These are phyloP conservation scores for Termitomyces sp. DNA, from an alignment of 768 basidiomycete species.

Conservation along the genomic window DNA sequence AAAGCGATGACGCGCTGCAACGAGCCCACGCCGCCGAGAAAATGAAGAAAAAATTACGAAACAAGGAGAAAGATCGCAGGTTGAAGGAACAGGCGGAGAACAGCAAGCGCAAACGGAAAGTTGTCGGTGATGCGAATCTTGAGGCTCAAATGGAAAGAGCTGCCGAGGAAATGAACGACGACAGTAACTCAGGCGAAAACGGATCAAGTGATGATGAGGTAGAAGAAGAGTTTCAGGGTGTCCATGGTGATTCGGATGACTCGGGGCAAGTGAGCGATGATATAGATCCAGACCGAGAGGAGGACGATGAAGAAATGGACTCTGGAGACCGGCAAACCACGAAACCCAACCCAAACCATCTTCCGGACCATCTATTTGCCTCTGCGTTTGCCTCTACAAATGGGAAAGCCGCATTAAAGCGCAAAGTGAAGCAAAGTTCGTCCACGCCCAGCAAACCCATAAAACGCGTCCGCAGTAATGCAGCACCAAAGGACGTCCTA, in stretches of 20 bases:
- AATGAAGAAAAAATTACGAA: slow-evolving; percentile 11
- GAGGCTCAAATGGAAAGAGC: slow-evolving; percentile 13
- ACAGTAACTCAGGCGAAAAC: slow-evolving; percentile 18
- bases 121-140: slow-evolving; percentile 5
- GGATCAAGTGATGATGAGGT: slow-evolving; percentile 17
- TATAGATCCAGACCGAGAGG: slow-evolving; percentile 13
- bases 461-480: slow-evolving; percentile 23
- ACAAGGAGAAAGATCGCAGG: slow-evolving; percentile 13
- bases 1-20: slow-evolving; percentile 9
- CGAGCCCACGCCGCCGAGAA: slow-evolving; percentile 12
- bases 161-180: slow-evolving; percentile 18
- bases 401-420: slow-evolving; percentile 16
- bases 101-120: slow-evolving; percentile 10
- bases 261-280: neutral
- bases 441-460: slow-evolving; percentile 18
- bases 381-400: slow-evolving; percentile 41
- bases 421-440: slow-evolving; percentile 17
- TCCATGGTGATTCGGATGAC: slow-evolving; percentile 15
- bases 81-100: slow-evolving; percentile 16
- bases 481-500: slow-evolving; percentile 41
- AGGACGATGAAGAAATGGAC: slow-evolving; percentile 17
- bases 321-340: slow-evolving; percentile 15
- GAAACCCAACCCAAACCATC: slow-evolving; percentile 37
- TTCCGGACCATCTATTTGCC: slow-evolving; percentile 60
- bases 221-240: slow-evolving; percentile 17